Evolutionary conservation across 495 filamentous ascomycete genomes (phyloP), one percentile per base, ranked within the genome.

Genomic region (Daldinia bambusicola): DNA sequence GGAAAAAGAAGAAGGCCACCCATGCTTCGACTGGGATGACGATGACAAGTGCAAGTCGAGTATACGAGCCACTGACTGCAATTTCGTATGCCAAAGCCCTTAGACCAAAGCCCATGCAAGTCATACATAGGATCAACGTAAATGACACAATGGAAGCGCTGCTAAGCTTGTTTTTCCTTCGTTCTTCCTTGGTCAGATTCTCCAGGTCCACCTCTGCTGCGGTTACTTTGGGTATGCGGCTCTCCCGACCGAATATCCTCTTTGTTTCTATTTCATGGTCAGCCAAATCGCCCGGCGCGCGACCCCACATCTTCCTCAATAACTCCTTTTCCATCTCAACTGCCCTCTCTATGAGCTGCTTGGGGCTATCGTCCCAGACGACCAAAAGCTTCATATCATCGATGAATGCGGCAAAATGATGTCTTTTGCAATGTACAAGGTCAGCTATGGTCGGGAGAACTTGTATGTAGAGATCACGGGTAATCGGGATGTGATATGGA

Each of bases 371-470:
- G 51, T 89, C 89, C 89, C 89, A 91, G n/a, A 90, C 87, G 13
- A 90, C 80, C 16, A 91, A 72, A 4, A 89, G 78, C 31, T 80
- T 77, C n/a, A 77, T 75, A 61, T 88, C 83, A 52, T 84, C 80
- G 53, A 90, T 87, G 71, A 91, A 90, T 34, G 89, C 89, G n/a
- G 87, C 89, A 64, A 88, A 90, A 55, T 91, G 89, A 72, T 90
- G 86, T 71, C 89, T 88, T 74, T 89, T 84, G 56, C 86, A 87
- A 14, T 76, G 74, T 2, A 86, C 85, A 2, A 91, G 79, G 41
- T 85, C 82, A 4, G 74, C 71, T 64, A 90, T 83, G 51, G 80
- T 83, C 8, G 82, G 84, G 16, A 91, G 76, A 20, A 91, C 84
- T 70, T 91, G 89, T 40, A 91, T 73, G 34, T 84, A 82, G 20